Base-by-base conservation (phyloP, 208 protist species). In the Novymonas esmeraldas region DNA sequence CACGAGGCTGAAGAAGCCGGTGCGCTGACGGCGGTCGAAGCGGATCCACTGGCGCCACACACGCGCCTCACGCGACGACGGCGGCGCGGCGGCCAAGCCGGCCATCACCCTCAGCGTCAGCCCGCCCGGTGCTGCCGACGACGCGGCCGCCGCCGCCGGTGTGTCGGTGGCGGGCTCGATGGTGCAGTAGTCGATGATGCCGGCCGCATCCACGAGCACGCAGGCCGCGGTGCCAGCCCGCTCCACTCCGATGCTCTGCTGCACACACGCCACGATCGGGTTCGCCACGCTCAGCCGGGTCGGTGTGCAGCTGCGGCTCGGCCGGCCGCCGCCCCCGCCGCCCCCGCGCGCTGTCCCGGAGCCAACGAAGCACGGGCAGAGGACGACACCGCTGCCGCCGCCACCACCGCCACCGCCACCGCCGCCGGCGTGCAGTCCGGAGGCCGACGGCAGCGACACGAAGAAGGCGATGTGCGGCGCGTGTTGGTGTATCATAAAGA, bases 161-260 rank as follows among this genome's bases (percentile, higher is more conserved):
- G 50, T 22, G 13, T 24, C 51, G 41, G 45, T 29, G 2, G 22
- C 22, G 6, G 48, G n/a, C 7, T 79, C 76, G 39, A 92, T 71
- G 16, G 70, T 68, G 48, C 78, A 78, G 70, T 90, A 93, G 72
- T 93, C 83, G 4, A 93, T 56, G 42, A 88, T 77, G 14, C 83
- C 87, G 18, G 64, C 56, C 20, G 73, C 70, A 56, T 89, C 81
- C 10, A 90, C 56, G 16, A 93, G 64, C 4, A 90, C 83, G 44
- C 70, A 75, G 24, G 70, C 71, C 14, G 70, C 49, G 26, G 64
- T 71, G 49, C 69, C 62, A 10, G 57, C 52, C 10, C 54, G 49
- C 64, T 61, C 75, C 14, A 69, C 50, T 1, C 55, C 61, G 13
- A 29, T 10, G 31, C 31, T 50, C 39, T 84, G 76, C 62, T 93